phyloP scores from a whole-genome alignment of 768 basidiomycete species.

The Tricholomella constricta region DNA sequence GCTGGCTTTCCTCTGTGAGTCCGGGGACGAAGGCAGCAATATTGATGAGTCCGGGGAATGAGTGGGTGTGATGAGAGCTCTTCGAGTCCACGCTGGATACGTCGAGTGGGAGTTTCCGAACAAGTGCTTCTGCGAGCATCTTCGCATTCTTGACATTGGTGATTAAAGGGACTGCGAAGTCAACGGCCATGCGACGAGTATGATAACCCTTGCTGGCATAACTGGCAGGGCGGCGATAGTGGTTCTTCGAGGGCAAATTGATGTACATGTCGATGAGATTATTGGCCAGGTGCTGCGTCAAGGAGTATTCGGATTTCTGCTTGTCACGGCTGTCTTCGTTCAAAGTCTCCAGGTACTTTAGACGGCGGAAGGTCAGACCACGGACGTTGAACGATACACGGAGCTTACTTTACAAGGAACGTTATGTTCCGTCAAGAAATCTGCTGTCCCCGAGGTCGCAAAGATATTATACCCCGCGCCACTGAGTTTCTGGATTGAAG shows the following conservation, averaged over 20 bases:
- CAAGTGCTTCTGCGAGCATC: slow-evolving; percentile 89
- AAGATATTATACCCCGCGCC: slow-evolving; percentile 94
- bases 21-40: slow-evolving; percentile 84
- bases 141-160: slow-evolving; percentile 99
- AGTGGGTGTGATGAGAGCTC: slow-evolving; percentile 87
- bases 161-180: slow-evolving; percentile 95
- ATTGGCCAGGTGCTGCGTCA: slow-evolving; percentile 95
- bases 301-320: slow-evolving; percentile 96
- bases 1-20: slow-evolving; percentile 52
- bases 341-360: slow-evolving; percentile 86
- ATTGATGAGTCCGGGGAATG: slow-evolving; percentile 91
- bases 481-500: slow-evolving; percentile 93
- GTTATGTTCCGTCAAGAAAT: slow-evolving; percentile 96
- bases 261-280: slow-evolving; percentile 99
- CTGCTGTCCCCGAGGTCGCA: slow-evolving; percentile 95
- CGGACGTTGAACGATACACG: background rate
- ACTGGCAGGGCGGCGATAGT: slow-evolving; percentile 94
- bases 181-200: slow-evolving; percentile 97
- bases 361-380: slow-evolving; percentile 1
- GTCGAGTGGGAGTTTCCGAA: slow-evolving; percentile 87
- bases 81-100: slow-evolving; percentile 92
- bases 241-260: slow-evolving; percentile 97
- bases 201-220: slow-evolving; percentile 97
- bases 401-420: slow-evolving; percentile 86
- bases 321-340: slow-evolving; percentile 70